These are phyloP conservation scores for Cryptococcus amylolentus DNA, from an alignment of 1,284 basidiomycete genomes.

Conservation along the genomic window DNA sequence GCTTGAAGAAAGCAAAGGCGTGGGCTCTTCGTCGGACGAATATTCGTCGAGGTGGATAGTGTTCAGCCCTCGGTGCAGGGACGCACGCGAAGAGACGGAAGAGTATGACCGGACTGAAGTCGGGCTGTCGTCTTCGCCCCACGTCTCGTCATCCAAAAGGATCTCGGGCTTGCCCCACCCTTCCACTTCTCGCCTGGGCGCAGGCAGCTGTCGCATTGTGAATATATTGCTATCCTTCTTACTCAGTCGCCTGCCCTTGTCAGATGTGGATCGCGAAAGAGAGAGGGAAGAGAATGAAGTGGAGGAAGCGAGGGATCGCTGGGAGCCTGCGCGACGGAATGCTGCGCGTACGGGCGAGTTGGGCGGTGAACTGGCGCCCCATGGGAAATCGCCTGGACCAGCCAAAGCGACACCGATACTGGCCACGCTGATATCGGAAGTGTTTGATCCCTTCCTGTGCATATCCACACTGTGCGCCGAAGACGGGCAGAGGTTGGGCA, in stretches of 20 bases:
- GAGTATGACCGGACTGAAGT: not conserved
- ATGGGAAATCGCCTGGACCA: constrained; percentile 12
- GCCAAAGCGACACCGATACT: not conserved
- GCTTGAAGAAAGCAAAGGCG: not conserved
- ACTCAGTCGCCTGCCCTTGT: not conserved
- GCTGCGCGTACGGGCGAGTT: constrained; percentile 7
- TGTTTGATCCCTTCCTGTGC: too few species aligned
- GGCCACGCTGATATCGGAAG: too few species aligned
- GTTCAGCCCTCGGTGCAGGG: not conserved
- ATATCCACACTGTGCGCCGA: not conserved
- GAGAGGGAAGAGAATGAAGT: not conserved
- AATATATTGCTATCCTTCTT: not conserved
- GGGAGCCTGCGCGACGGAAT: not conserved
- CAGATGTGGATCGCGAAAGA: not conserved
- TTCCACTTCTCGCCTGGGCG: constrained; percentile 23
- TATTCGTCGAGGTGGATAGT: not conserved
- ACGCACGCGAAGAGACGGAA: not conserved
- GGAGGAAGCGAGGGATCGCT: not conserved
- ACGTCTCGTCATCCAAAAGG: constrained; percentile 25
- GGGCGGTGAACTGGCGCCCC: constrained; percentile 11
- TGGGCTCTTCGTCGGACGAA: not conserved
- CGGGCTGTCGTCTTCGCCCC: not conserved
- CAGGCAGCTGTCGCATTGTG: constrained; percentile 5
- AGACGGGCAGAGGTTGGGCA: not conserved
- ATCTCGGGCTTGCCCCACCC: constrained; percentile 42